Evolutionary conservation across 148 eudicot species (phyloP).

Genomic region (Beta vulgaris): DNA sequence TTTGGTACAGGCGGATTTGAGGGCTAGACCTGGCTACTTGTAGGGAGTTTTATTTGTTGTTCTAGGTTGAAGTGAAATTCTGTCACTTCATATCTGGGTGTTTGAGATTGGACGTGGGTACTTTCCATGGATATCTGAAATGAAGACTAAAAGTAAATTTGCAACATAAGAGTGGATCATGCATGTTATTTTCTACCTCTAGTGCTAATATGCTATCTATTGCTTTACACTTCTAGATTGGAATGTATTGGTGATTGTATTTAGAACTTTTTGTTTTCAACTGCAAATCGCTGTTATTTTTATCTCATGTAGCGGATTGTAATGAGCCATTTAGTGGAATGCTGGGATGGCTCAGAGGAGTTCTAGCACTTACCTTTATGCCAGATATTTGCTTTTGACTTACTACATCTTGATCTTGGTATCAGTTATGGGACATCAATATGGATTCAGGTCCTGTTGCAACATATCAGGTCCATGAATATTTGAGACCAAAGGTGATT

Average conservation of each 20-base stretch:
- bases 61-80: not conserved
- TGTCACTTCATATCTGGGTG: not conserved
- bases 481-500: conserved; percentile 91
- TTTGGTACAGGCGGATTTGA: not conserved
- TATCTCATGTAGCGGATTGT: not conserved
- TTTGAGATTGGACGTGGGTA: too few relatives aligned
- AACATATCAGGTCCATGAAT: conserved; percentile 90
- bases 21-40: not conserved
- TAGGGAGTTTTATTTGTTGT: not conserved
- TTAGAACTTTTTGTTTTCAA: not conserved
- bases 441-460: conserved; percentile 99
- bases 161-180: not conserved
- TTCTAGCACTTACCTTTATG: not conserved
- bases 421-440: conserved; percentile 97
- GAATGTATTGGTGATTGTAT: not conserved
- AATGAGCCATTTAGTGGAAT: not conserved
- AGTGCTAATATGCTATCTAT: not conserved
- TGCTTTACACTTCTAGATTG: not conserved
- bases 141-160: not conserved
- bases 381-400: not conserved
- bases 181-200: not conserved
- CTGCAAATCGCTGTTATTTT: conserved; percentile 8
- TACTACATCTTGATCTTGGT: conserved; percentile 9
- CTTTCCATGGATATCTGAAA: not conserved
- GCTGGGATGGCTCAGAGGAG: not conserved